Conservation (phyloP, 164 flowering plant genomes). For the Liquidambar formosana region DNA sequence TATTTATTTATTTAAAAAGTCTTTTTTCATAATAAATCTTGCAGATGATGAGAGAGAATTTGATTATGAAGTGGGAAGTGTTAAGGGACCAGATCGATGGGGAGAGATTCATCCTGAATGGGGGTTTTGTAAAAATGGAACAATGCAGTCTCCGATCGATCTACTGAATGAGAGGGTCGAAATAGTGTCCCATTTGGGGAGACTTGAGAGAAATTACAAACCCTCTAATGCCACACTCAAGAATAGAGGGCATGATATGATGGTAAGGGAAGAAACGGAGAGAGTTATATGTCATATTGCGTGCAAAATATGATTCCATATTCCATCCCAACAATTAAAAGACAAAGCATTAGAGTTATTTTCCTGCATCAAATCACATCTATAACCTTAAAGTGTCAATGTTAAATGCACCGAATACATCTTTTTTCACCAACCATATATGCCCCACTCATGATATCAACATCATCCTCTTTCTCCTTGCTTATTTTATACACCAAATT, state of each 20-base stretch:
- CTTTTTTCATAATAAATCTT: conserved; percentile 3
- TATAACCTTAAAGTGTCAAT: no score
- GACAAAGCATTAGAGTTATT: no score
- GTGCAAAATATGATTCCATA: no score
- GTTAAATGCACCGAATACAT: no score
- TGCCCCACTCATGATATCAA: no score
- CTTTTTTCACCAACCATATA: no score
- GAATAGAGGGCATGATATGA: conserved; percentile 61
- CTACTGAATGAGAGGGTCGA: conserved; percentile 35
- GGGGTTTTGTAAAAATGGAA: conserved; percentile 46
- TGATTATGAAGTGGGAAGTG: conserved; percentile 26
- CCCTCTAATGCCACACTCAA: conserved; percentile 39
- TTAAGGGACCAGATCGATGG: conserved; percentile 51
- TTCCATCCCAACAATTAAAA: no score
- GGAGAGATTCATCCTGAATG: conserved; percentile 52
- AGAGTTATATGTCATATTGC: no score
- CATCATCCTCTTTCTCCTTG: no score
- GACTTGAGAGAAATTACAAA: conserved; percentile 37
- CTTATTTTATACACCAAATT: no score
- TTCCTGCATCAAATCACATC: no score
- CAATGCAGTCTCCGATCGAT: conserved; percentile 75
- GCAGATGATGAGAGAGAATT: conserved; percentile 61
- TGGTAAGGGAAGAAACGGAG: conserved; percentile 30
- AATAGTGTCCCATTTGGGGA: conserved; percentile 32
- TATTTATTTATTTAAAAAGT: no score